Percentiles rank a stretch among this genome's conserved stretches.
Conservation (phyloP, 331 rosid genomes). For the Erythrophleum ivorense region DNA sequence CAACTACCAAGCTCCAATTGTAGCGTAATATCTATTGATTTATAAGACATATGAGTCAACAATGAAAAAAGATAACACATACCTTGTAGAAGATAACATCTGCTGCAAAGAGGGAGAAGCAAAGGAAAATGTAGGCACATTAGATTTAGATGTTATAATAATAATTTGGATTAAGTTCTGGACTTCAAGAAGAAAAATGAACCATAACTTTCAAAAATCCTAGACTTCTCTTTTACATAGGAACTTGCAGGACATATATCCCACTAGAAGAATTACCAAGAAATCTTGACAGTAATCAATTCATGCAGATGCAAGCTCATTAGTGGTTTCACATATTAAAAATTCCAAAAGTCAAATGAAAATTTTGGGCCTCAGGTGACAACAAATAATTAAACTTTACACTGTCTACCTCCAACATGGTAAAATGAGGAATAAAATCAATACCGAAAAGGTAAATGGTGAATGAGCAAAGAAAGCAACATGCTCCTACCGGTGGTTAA, state of each 20-base stretch:
- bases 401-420: constrained; percentile 22
- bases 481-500: constrained; percentile 58
- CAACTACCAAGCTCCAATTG: not conserved
- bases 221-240: constrained; percentile 10
- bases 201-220: constrained; percentile 11
- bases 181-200: constrained; percentile 29
- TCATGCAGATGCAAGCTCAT: constrained; percentile 27
- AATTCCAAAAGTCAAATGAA: not conserved
- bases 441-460: constrained; percentile 21
- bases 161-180: constrained; percentile 15
- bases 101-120: constrained; percentile 55
- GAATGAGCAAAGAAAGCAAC: constrained; percentile 16
- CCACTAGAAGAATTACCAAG: constrained; percentile 16
- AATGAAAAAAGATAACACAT: constrained; percentile 8
- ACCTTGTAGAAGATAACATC: constrained; percentile 82
- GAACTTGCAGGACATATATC: constrained; percentile 31
- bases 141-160: constrained; percentile 33
- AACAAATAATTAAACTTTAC: constrained; percentile 27
- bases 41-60: constrained; percentile 3
- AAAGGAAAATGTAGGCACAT: constrained; percentile 33
- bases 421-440: constrained; percentile 33
- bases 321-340: constrained; percentile 29
- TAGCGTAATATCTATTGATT: not conserved
- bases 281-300: constrained; percentile 19
- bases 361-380: not conserved